Evolutionary conservation across 2,329 filamentous ascomycete genomes (phyloP), one percentile per base, ranked within the genome.

Genomic region (Fusarium temperatum): DNA sequence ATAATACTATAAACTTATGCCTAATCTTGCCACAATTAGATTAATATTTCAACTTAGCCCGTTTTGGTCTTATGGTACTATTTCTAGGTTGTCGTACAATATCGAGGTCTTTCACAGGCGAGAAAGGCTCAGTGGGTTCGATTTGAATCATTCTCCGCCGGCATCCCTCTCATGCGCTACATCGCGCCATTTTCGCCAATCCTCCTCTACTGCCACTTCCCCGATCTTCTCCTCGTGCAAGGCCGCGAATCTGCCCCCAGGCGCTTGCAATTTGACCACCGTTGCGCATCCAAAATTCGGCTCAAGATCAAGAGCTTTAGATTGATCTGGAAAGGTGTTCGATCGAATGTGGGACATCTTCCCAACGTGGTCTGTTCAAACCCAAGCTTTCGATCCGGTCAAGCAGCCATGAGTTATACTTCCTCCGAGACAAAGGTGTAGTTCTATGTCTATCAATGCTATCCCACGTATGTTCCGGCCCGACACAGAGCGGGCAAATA

Each of bases 121-220:
- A 22, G 1, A 47, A 28, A 22, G 8, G 20, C 20, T 22, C 26
- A 12, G 20, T 48, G 14, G 9, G 20, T 7, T 48, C 14, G 20
- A 30, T 22, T 3, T 32, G 32, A 32, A 32, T 14, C 32, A 14
- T 0, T 99, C 64, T 95, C 94, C 76, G 95, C 95, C 20, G 95
- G 95, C 56, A 88, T 98, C 9, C 96, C 96, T 1, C 86, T 98
- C 18, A 87, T 99, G 62, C 91, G 93, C 71, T 85, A 89, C 73
- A 85, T 90, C 70, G 69, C 73, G 11, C 90, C 90, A 1, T 77
- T 80, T 18, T 87, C 87, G 15, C 92, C 92, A 72, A 90, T 97
- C 73, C 87, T 98, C 60, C 99, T 99, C 87, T 99, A 99, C 87
- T 98, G 96, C 84, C 96, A 99, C 84, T 98, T 98, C 82, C 96